phyloP scores from a whole-genome alignment of 495 filamentous ascomycete genomes.

The Paragyromitra xinjiangensis region DNA sequence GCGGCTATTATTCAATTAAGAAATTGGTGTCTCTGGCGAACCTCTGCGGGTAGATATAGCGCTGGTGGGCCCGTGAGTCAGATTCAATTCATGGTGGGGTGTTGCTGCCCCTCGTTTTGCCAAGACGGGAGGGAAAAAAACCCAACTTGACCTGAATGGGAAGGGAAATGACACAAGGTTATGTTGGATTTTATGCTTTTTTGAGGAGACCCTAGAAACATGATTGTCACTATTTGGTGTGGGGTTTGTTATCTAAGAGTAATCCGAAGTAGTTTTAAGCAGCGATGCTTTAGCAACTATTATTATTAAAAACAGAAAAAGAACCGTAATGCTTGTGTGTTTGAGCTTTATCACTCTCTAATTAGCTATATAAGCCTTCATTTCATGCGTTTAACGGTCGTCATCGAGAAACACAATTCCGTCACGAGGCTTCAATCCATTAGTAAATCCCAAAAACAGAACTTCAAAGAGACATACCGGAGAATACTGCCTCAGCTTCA shows the following conservation, averaged over 20 bases:
- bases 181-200: neutral
- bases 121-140: conserved; percentile 38
- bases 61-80: conserved; percentile 3
- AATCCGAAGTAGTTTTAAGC: neutral
- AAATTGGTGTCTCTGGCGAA: neutral
- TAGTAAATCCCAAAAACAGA: conserved; percentile 3
- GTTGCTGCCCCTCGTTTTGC: conserved; percentile 46
- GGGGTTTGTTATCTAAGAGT: neutral
- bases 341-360: neutral
- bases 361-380: neutral
- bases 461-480: conserved; percentile 67
- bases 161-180: conserved; percentile 9
- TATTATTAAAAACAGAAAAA: conserved; percentile 4
- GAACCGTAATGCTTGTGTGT: neutral
- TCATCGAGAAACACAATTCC: conserved; percentile 41
- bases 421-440: conserved; percentile 41
- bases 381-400: neutral
- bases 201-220: neutral
- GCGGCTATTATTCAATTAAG: neutral
- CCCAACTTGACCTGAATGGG: neutral
- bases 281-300: conserved; percentile 40
- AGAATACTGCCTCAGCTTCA: conserved; percentile 80
- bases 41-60: conserved; percentile 8
- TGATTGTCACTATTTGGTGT: conserved; percentile 22
- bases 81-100: conserved; percentile 27